Base-by-base conservation (phyloP, 2,329 filamentous ascomycete genomes). In the Diaporthe batatas region DNA sequence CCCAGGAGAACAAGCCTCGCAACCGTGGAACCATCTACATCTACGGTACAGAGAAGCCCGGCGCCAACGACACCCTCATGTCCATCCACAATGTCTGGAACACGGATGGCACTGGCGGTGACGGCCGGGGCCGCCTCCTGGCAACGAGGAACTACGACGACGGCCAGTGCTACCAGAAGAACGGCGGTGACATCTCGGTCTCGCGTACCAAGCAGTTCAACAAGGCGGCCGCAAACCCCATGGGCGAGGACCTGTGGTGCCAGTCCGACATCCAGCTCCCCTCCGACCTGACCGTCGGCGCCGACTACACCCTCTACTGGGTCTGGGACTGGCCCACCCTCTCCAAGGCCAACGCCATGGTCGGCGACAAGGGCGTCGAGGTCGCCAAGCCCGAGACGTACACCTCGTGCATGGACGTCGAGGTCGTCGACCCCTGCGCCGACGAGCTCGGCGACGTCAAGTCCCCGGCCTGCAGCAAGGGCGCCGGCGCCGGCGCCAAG, bases 261-360 rank as follows among this genome's bases (percentile, higher is more conserved):
- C 95, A 98, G 82, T 91, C 91, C 47, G 91, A 96, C 79, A 85
- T 98, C 62, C 87, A 91, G 78, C 85, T 99, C 18, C 96, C 96
- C 0, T 79, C 85, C 6, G 88, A 93, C 77, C 84, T 90, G 59
- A 82, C 87, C n/a, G 81, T 86, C 12, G 90, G 91, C 57, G 88
- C 91, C 39, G 87, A 88, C 36, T 94, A 95, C 81, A 96, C 94
- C 3, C 83, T 98, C 68, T 97, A 98, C 86, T 98, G 96, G 96
- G 92, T 98, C 58, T 98, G 96, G 96, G 93, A 97, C 82, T 99
- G 95, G 94, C 92, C 92, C 3, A 91, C 90, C 18, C 85, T 90
- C 44, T 80, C 81, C 76, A 72, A 80, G 65, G 78, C 82, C 57
- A 76, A 78, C 23, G 76, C 78, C 67, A 74, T 77, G 39, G 77